A percentile compares a stretch with the other conserved stretches of the same genome.
phyloP scores from a whole-genome alignment of 2,329 filamentous ascomycete species.

The Escovopsis sp. region DNA sequence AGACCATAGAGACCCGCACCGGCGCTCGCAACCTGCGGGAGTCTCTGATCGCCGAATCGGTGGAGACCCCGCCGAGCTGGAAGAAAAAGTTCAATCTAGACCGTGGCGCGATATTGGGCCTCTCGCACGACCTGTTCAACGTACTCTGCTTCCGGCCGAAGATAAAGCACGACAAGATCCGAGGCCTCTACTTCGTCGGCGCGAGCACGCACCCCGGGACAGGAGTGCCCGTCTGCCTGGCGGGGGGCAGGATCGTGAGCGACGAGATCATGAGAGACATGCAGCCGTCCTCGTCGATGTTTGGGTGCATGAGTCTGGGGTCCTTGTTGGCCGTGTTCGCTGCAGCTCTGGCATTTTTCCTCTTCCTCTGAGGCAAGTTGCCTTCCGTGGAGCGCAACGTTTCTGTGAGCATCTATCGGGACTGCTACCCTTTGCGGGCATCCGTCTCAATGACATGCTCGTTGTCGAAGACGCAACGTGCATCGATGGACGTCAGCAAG shows the following conservation, averaged over 20 bases:
- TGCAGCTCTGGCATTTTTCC: no score
- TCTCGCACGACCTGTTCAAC: slow-evolving; percentile 62
- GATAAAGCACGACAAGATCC: slow-evolving; percentile 36
- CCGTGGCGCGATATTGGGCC: slow-evolving; percentile 57
- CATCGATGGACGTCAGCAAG: no score
- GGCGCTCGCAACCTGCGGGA: slow-evolving; percentile 33
- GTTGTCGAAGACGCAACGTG: no score
- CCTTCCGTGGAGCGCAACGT: no score
- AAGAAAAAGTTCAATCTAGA: slow-evolving; percentile 57
- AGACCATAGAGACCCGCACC: slow-evolving; percentile 45
- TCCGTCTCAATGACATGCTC: no score
- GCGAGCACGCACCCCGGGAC: slow-evolving; percentile 65
- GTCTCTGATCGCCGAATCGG: slow-evolving; percentile 42
- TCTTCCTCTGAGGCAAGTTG: no score
- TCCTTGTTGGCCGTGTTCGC: no score
- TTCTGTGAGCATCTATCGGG: no score
- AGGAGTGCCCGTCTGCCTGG: slow-evolving; percentile 59
- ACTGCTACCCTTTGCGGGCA: no score
- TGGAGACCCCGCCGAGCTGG: slow-evolving; percentile 55
- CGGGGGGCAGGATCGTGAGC: slow-evolving; percentile 46
- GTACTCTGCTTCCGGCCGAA: slow-evolving; percentile 51
- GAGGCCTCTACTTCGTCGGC: slow-evolving; percentile 54
- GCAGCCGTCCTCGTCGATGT: not conserved
- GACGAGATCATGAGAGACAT: slow-evolving; percentile 24
- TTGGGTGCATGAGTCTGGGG: no score